Evolutionary conservation across 106 monocot genomes (phyloP).

Genomic region (Dendrobium huoshanense): DNA sequence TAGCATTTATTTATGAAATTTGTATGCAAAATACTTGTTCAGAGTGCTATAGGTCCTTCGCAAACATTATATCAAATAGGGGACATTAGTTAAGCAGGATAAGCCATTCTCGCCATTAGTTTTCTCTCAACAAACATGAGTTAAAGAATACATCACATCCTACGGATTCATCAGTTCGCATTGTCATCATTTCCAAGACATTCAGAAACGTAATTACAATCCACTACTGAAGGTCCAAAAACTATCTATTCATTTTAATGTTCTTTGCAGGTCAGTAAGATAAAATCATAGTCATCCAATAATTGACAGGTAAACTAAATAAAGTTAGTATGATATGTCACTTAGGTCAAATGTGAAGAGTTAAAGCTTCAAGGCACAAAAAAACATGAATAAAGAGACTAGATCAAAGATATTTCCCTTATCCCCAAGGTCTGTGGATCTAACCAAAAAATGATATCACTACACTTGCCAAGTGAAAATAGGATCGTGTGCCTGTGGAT

Average conservation of each 20-base stretch:
- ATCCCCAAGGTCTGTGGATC: not conserved
- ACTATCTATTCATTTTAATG: not conserved
- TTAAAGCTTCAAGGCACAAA: not conserved
- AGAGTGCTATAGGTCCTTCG: not conserved
- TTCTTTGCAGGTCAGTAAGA: not conserved
- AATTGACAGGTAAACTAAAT: not conserved
- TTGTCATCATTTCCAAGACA: not conserved
- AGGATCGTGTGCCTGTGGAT: not conserved
- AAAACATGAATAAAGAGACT: not conserved
- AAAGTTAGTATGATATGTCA: not conserved
- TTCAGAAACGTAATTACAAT: not conserved
- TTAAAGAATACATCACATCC: not conserved
- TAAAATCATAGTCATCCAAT: not conserved
- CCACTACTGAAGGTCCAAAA: not conserved
- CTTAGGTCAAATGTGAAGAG: not conserved
- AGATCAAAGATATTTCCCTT: not conserved
- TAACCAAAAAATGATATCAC: not conserved
- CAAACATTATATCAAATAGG: not conserved
- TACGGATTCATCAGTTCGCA: not conserved
- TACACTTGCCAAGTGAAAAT: not conserved
- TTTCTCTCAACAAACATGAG: not conserved
- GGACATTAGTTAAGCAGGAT: not conserved
- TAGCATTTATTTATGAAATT: not conserved
- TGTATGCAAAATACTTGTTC: not conserved
- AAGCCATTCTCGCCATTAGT: not conserved